These are phyloP conservation scores for Ambrosia artemisiifolia DNA, from an alignment of 129 eudicot genomes.

Conservation along the genomic window DNA sequence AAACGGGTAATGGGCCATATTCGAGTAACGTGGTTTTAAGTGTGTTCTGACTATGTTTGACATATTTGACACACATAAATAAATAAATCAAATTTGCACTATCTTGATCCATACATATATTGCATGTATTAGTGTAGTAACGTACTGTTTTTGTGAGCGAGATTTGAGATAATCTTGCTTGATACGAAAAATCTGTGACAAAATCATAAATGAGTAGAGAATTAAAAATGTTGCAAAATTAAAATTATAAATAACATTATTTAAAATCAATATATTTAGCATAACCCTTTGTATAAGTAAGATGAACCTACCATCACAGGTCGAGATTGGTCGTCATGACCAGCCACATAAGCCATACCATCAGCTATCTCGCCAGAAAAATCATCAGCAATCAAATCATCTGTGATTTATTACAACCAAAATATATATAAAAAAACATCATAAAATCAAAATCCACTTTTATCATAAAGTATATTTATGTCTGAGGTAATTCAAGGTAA, in stretches of 20 bases:
- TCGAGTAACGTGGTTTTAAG: too few relatives aligned
- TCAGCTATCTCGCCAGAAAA: conserved; percentile 91
- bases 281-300: too few relatives aligned
- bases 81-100: too few relatives aligned
- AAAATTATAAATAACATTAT: too few relatives aligned
- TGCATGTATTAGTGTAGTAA: too few relatives aligned
- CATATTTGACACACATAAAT: too few relatives aligned
- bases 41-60: too few relatives aligned
- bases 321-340: conserved; percentile 77
- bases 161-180: conserved; percentile 91
- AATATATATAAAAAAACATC: background rate
- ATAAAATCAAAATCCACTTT: conserved; percentile 33
- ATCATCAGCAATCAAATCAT: conserved; percentile 84
- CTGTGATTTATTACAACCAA: conserved; percentile 32
- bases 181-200: conserved; percentile 62
- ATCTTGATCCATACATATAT: too few relatives aligned
- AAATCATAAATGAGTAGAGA: background rate
- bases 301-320: conserved; percentile 61
- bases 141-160: conserved; percentile 90
- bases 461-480: conserved; percentile 40
- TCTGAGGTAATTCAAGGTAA: conserved; percentile 42
- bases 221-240: too few relatives aligned
- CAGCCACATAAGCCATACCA: conserved; percentile 89
- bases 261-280: too few relatives aligned
- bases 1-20: too few relatives aligned